These are phyloP conservation scores for Aspergillus texensis DNA, from an alignment of 2,329 filamentous ascomycete genomes.

Conservation along the genomic window DNA sequence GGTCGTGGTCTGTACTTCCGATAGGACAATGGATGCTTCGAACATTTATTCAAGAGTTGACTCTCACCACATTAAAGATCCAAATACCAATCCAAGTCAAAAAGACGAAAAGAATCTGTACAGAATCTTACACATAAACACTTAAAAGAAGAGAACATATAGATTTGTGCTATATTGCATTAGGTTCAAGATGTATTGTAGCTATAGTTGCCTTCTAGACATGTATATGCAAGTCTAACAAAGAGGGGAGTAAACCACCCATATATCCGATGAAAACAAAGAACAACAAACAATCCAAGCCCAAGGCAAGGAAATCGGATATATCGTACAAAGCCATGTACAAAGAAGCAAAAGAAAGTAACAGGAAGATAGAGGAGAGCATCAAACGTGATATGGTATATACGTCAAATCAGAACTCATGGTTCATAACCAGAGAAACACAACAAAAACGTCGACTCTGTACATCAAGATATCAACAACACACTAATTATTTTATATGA, in stretches of 20 bases:
- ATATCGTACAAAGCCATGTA: neutral
- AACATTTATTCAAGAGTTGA: neutral
- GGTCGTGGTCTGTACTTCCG: neutral
- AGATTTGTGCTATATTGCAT: neutral
- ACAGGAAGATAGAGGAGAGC: neutral
- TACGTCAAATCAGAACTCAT: neutral
- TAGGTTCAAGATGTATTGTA: neutral
- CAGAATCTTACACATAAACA: neutral
- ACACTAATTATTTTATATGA: neutral
- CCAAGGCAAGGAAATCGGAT: neutral
- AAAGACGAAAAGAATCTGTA: neutral
- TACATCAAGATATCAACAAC: neutral
- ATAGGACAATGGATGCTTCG: neutral
- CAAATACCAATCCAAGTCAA: neutral
- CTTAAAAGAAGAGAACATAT: neutral
- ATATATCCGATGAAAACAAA: neutral
- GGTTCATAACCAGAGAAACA: slow-evolving; percentile 1
- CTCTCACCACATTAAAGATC: neutral
- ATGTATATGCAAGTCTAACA: neutral
- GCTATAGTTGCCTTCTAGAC: neutral
- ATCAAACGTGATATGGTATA: slow-evolving; percentile 1
- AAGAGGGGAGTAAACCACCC: neutral
- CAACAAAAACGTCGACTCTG: neutral
- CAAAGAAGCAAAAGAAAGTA: neutral
- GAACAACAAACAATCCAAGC: neutral